Percentiles rank a stretch among this genome's conserved stretches.
Evolutionary conservation across 2,329 filamentous ascomycete species (phyloP).

Genomic region (Tolypocladium nubicola): DNA sequence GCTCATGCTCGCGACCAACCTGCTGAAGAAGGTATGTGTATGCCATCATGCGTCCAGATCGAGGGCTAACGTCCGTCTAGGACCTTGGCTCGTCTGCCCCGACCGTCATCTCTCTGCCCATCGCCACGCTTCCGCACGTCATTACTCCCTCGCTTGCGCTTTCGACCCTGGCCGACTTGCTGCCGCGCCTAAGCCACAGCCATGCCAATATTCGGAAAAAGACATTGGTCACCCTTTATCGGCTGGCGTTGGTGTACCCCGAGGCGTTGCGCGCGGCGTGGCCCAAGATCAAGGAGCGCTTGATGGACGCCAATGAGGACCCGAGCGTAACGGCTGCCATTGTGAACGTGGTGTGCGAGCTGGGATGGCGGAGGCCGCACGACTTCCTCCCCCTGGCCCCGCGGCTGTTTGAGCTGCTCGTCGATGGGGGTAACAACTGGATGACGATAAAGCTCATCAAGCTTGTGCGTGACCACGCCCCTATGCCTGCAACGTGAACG

Average conservation of each 20-base stretch:
- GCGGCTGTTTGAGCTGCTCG: constrained; percentile 81
- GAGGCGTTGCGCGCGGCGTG: constrained; percentile 86
- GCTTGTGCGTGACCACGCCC: constrained; percentile 44
- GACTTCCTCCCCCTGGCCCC: constrained; percentile 91
- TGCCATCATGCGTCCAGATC: not conserved
- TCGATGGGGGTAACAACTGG: constrained; percentile 94
- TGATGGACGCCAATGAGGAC: constrained; percentile 86
- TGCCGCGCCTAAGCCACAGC: constrained; percentile 80
- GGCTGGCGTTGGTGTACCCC: constrained; percentile 89
- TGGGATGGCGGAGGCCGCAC: constrained; percentile 86
- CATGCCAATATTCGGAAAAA: constrained; percentile 86
- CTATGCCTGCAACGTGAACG: not conserved
- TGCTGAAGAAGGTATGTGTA: constrained; percentile 71
- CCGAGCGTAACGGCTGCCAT: constrained; percentile 90
- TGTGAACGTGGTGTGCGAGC: constrained; percentile 91
- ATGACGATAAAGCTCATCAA: constrained; percentile 99
- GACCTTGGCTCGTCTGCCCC: constrained; percentile 65
- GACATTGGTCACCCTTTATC: constrained; percentile 87
- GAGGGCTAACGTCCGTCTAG: constrained; percentile 13
- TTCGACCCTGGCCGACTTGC: constrained; percentile 74
- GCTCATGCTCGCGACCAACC: constrained; percentile 91
- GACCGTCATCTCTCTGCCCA: constrained; percentile 73
- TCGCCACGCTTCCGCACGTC: constrained; percentile 85
- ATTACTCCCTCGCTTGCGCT: constrained; percentile 88
- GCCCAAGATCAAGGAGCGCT: constrained; percentile 92